Percentiles rank a stretch among this genome's conserved stretches.
These are phyloP conservation scores for Apodospora peruviana DNA, from an alignment of 495 filamentous ascomycete species.

Conservation along the genomic window DNA sequence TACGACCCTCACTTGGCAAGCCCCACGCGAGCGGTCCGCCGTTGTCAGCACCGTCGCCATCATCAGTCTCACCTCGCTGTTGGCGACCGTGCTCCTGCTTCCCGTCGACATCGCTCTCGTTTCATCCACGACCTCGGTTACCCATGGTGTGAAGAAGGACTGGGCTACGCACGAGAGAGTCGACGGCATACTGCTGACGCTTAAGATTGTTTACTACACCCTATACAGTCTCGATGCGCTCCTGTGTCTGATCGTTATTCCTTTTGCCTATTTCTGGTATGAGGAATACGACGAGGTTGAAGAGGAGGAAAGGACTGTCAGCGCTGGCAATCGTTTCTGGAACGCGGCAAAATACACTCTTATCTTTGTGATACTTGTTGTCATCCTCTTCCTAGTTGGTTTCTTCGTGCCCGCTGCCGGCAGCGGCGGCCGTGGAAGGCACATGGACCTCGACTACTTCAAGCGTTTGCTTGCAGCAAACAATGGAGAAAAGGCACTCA, in stretches of 20 bases:
- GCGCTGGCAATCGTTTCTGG: conserved; percentile 62
- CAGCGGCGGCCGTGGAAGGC: conserved; percentile 51
- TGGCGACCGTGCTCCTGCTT: conserved; percentile 87
- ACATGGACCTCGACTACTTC: conserved; percentile 83
- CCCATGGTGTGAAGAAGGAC: conserved; percentile 78
- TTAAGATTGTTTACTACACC: conserved; percentile 87
- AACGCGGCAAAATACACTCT: conserved; percentile 86
- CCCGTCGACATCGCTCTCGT: conserved; percentile 94
- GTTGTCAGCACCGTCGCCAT: conserved; percentile 78
- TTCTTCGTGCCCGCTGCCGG: conserved; percentile 83
- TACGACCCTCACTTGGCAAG: conserved; percentile 84
- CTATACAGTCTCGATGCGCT: conserved; percentile 89
- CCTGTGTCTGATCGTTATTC: conserved; percentile 83
- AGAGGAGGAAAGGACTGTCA: conserved; percentile 68
- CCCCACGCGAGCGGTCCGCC: conserved; percentile 74
- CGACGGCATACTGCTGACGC: conserved; percentile 65
- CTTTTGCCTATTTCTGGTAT: conserved; percentile 97
- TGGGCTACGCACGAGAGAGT: conserved; percentile 84
- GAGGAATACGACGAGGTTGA: conserved; percentile 93
- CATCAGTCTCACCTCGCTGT: conserved; percentile 74
- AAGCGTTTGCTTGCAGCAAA: conserved; percentile 77
- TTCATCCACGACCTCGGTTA: conserved; percentile 74
- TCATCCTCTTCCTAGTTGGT: conserved; percentile 83
- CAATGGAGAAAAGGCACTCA: conserved; percentile 85
- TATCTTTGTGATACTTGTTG: conserved; percentile 69